Evolutionary conservation across 2,329 filamentous ascomycete species (phyloP), one percentile per base, ranked within the genome.

Genomic region (Volutella citrinella): DNA sequence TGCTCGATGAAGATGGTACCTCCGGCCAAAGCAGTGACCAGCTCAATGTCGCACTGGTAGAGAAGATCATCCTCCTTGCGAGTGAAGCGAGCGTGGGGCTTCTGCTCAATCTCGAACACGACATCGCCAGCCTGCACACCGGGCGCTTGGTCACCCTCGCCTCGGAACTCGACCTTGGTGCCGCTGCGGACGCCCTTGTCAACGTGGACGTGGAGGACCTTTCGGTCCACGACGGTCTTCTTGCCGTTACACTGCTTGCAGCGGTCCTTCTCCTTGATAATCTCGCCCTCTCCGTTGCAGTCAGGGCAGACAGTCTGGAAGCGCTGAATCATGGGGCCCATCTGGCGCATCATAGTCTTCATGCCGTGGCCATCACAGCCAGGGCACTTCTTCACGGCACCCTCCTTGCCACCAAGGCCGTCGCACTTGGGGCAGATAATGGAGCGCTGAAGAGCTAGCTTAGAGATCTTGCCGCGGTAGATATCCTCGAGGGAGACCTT

Each of bases 301-400:
- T 98, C 94, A 18, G 90, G 87, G 78, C 93, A 98, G 54, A 96
- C 90, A 19, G 91, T 97, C 76, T 98, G 93, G 81, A 98, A 98
- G 38, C 93, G 87, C 72, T 98, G 94, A 54, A 98, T 97, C 93
- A 98, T 98, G 40, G 93, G 93, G 32, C 93, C 93, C 90, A 98
- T 97, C 70, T 98, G 93, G 61, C 94, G 86, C 93, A 98, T 96
- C 91, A 98, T 97, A 24, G 87, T 96, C 84, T 97, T 97, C 87
- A 96, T 95, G 66, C 93, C 93, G 46, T 85, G 80, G 49, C 93
- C 93, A 56, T 95, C 88, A 65, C 93, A 98, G 57, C 88, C 86
- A 24, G 79, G 60, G 68, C 93, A 98, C 56, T 85, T 87, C 72
- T 90, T 91, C 48, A 97, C 91, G n/a, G 93, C 87, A 46, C 93